Conservation (phyloP, 257 asterid species). For the Fraxinus quadrangulata region DNA sequence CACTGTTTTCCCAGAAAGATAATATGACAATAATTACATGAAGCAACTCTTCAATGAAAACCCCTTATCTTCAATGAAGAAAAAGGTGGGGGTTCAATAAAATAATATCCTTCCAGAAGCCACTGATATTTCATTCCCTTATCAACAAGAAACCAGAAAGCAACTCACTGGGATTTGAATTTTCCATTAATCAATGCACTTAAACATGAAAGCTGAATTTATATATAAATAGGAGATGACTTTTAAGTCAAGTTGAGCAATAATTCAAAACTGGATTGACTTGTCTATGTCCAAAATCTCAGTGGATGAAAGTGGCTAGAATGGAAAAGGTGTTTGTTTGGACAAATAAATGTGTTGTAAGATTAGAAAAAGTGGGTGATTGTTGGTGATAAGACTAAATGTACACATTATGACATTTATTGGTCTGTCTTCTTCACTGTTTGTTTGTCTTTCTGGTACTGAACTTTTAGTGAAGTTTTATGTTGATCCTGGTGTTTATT, state of each 20-base stretch:
- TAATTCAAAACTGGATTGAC: slow-evolving; percentile 44
- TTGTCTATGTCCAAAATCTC: slow-evolving; percentile 41
- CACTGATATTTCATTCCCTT: slow-evolving; percentile 32
- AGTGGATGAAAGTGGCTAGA: slow-evolving; percentile 65
- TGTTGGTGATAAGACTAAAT: slow-evolving; percentile 42
- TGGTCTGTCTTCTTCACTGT: not conserved
- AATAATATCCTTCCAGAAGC: slow-evolving; percentile 37
- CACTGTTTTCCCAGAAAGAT: slow-evolving; percentile 9
- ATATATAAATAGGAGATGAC: slow-evolving; percentile 29
- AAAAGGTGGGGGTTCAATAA: slow-evolving; percentile 23
- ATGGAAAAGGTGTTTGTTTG: slow-evolving; percentile 31
- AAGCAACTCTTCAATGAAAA: slow-evolving; percentile 16
- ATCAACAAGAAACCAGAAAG: slow-evolving; percentile 4
- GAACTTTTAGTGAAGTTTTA: no score
- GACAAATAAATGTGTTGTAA: slow-evolving; percentile 12
- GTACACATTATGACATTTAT: slow-evolving; percentile 24
- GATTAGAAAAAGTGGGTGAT: slow-evolving; percentile 32
- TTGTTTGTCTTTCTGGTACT: not conserved
- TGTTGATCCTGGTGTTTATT: no score
- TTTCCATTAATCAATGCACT: slow-evolving; percentile 10
- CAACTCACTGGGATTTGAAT: no score
- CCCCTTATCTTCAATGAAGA: not conserved
- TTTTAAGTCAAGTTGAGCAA: slow-evolving; percentile 32
- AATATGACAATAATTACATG: slow-evolving; percentile 32
- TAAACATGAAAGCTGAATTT: slow-evolving; percentile 43